These are phyloP conservation scores for Suhomyces maxii DNA, from an alignment of 1,139 yeast species.

Conservation along the genomic window DNA sequence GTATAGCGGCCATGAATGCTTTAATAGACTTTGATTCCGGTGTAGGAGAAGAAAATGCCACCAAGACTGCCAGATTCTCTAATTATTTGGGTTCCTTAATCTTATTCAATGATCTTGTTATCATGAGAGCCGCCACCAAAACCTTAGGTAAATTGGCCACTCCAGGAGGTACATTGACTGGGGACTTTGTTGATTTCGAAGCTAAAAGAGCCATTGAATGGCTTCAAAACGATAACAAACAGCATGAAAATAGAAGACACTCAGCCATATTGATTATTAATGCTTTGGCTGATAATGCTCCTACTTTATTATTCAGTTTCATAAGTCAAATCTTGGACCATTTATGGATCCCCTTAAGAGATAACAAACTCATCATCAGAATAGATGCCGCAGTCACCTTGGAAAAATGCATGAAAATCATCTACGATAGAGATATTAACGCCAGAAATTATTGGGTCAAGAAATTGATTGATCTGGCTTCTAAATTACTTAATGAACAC, in stretches of 20 bases:
- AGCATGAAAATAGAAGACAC: slow-evolving; percentile 76
- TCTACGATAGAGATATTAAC: slow-evolving; percentile 75
- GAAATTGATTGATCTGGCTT: slow-evolving; percentile 63
- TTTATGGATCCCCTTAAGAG: slow-evolving; percentile 86
- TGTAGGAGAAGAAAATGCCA: slow-evolving; percentile 72
- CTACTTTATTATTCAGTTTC: slow-evolving; percentile 77
- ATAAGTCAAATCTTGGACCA: slow-evolving; percentile 77
- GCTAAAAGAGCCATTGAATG: slow-evolving; percentile 89
- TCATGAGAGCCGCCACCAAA: slow-evolving; percentile 82
- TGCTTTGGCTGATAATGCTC: slow-evolving; percentile 84
- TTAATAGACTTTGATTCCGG: slow-evolving; percentile 75
- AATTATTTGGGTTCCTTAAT: slow-evolving; percentile 81
- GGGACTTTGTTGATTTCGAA: slow-evolving; percentile 91
- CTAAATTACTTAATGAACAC: slow-evolving; percentile 35
- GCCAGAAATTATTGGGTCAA: slow-evolving; percentile 74
- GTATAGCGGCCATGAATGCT: slow-evolving; percentile 86
- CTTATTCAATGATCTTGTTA: slow-evolving; percentile 78
- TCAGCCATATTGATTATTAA: slow-evolving; percentile 86
- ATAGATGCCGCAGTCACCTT: slow-evolving; percentile 83
- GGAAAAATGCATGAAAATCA: slow-evolving; percentile 73
- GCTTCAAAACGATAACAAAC: slow-evolving; percentile 78
- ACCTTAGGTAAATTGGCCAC: slow-evolving; percentile 87
- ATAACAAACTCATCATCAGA: slow-evolving; percentile 71
- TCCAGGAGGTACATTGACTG: slow-evolving; percentile 85
- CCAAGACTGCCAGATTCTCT: slow-evolving; percentile 87